Evolutionary conservation across 805 yeast genomes (phyloP).

Genomic region (Starmerella sirachaensis): DNA sequence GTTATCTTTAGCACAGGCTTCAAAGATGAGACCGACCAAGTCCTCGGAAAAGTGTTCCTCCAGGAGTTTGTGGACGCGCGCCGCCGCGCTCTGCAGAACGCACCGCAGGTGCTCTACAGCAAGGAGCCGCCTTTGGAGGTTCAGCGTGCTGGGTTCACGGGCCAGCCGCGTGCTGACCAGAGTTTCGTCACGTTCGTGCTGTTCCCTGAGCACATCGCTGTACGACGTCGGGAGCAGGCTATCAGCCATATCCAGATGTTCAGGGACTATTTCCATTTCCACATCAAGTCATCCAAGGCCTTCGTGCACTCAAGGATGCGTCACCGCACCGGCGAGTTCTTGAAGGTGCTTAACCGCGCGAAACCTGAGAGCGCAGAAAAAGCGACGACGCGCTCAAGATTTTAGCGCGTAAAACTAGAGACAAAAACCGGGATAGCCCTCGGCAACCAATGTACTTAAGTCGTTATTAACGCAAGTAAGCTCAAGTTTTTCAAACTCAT

Average conservation of each 20-base stretch:
- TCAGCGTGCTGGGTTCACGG: constrained; percentile 36
- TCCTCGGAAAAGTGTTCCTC: constrained; percentile 29
- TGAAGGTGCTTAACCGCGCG: constrained; percentile 92
- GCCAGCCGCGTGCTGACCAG: constrained; percentile 21
- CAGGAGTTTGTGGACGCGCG: constrained; percentile 90
- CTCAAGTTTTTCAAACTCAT: no score
- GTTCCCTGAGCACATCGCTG: constrained; percentile 45
- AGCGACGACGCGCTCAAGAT: not conserved
- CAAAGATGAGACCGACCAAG: constrained; percentile 91
- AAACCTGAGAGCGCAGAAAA: constrained; percentile 65
- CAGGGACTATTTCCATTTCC: constrained; percentile 96
- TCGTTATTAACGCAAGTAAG: no score
- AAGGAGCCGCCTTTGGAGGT: constrained; percentile 89
- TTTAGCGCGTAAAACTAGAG: no score
- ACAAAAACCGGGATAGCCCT: no score
- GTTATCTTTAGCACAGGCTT: constrained; percentile 89
- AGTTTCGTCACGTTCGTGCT: constrained; percentile 44
- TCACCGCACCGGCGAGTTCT: constrained; percentile 81
- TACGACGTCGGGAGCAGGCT: constrained; percentile 69
- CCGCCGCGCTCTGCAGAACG: constrained; percentile 88
- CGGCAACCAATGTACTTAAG: no score
- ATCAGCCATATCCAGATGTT: constrained; percentile 85
- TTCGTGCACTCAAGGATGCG: constrained; percentile 98
- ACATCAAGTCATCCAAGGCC: constrained; percentile 95
- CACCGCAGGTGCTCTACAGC: constrained; percentile 92